Base-by-base conservation (phyloP, 352 stramenopile species). In the Phytophthora agathidicida region DNA sequence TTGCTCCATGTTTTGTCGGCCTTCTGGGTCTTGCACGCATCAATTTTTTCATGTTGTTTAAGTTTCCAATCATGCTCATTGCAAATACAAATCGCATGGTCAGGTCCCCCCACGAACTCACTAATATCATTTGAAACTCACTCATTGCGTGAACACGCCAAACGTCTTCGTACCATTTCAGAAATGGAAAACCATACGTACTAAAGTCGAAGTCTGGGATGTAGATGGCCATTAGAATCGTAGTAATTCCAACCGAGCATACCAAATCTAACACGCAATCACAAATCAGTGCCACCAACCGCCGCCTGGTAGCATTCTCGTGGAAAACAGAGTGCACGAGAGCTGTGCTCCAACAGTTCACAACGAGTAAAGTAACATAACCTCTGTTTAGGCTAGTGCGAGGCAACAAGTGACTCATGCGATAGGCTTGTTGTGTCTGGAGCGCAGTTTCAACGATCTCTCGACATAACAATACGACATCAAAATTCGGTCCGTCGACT, bases 91-190 rank as follows among this genome's bases (percentile, higher is more conserved):
- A 44, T 13, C 52, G 61, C 30, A 74, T 67, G 0, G 37, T 27
- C 3, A 70, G 35, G 26, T 83, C 70, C 1, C 28, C 56, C 51
- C 67, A 71, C 0, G 69, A 80, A 6, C 24, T 37, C 7, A 82
- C 72, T 8, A 79, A 31, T 19, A 79, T 43, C 26, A 88, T 56
- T 35, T 68, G 62, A 41, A 86, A 76, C n/a, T 86, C 73, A 36
- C 68, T 81, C 27, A 74, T 66, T 2, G 63, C 63, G 30, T 78
- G 60, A 14, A 73, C 63, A 5, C 71, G 60, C 75, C 73, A 83
- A 7, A 39, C 33, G 39, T 86, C 66, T 20, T 71, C 53, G 37
- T 71, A 84, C 75, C 75, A 88, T 32, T 73, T 75, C 4, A 45
- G 14, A 23, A 59, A 44, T 2, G 52, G 51, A 28, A 72, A 80